Conservation (phyloP, 257 asterid species). For the Leonotis leonurus region DNA sequence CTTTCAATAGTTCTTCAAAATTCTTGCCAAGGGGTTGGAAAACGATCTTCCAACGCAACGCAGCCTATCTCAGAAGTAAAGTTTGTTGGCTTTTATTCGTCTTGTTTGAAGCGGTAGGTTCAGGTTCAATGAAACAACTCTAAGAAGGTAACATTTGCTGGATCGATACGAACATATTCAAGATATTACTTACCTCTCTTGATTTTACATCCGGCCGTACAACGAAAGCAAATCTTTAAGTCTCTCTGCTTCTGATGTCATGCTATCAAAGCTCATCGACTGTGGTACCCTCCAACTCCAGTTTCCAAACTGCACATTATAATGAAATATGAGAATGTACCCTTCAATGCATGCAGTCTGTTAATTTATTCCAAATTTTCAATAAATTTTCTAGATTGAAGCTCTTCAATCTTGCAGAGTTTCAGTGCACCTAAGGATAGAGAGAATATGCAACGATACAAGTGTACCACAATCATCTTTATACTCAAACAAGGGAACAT, state of each 20-base stretch:
- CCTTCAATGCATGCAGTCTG: neutral
- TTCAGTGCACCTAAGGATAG: neutral
- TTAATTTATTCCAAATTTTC: neutral
- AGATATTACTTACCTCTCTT: constrained; percentile 14
- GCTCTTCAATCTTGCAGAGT: neutral
- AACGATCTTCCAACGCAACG: neutral
- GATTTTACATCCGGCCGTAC: constrained; percentile 48
- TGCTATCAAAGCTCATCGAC: constrained; percentile 51
- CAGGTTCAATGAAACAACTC: neutral
- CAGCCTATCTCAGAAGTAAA: neutral
- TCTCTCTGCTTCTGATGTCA: constrained; percentile 61
- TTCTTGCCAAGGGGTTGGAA: neutral
- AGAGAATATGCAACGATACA: neutral
- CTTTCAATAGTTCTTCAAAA: neutral
- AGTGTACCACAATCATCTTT: neutral
- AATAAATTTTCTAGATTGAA: neutral
- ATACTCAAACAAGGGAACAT: neutral
- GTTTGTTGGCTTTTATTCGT: neutral
- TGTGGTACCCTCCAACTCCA: constrained; percentile 97
- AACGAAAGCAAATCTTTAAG: constrained; percentile 54
- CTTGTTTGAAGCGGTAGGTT: neutral
- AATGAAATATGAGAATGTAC: neutral
- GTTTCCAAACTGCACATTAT: constrained; percentile 63
- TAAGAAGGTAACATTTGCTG: neutral
- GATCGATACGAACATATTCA: neutral